phyloP scores from a whole-genome alignment of 176 grass and related monocot genomes.

The Triticum monococcum region DNA sequence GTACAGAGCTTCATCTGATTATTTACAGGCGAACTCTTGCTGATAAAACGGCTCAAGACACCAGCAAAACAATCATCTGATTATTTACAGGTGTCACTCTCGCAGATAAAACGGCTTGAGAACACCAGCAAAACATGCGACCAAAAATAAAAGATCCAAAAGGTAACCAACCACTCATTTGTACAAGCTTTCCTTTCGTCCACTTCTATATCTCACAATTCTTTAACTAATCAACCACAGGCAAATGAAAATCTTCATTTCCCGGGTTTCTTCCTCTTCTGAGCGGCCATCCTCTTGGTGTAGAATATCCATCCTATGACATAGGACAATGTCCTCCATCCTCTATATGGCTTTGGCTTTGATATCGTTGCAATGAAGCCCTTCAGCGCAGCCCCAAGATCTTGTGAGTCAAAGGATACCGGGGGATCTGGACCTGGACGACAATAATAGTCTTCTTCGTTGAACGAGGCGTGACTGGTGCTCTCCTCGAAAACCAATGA shows the following conservation, averaged over 20 bases:
- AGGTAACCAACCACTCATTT: no score
- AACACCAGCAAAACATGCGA: no score
- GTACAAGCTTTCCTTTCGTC: neutral
- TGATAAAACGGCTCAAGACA: slow-evolving; percentile 4
- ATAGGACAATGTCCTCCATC: slow-evolving; percentile 72
- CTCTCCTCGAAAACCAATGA: slow-evolving; percentile 57
- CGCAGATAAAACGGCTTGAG: no score
- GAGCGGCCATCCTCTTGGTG: slow-evolving; percentile 70
- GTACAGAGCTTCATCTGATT: slow-evolving; percentile 29
- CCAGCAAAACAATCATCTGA: neutral
- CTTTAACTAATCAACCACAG: slow-evolving; percentile 17
- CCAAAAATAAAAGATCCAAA: no score
- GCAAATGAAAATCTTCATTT: slow-evolving; percentile 39
- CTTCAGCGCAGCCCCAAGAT: slow-evolving; percentile 58
- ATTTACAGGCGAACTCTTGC: slow-evolving; percentile 28
- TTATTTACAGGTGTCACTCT: neutral
- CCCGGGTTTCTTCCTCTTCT: slow-evolving; percentile 41
- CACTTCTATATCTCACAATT: slow-evolving; percentile 10
- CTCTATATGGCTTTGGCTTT: slow-evolving; percentile 59
- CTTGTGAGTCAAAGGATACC: slow-evolving; percentile 54
- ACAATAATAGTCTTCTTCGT: slow-evolving; percentile 26
- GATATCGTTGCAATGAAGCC: slow-evolving; percentile 60
- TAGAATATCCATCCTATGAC: slow-evolving; percentile 79
- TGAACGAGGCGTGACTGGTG: slow-evolving; percentile 36
- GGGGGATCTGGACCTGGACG: slow-evolving; percentile 45